Conservation (phyloP, 176 grass and related monocot species). For the maize (Zea mays) region DNA sequence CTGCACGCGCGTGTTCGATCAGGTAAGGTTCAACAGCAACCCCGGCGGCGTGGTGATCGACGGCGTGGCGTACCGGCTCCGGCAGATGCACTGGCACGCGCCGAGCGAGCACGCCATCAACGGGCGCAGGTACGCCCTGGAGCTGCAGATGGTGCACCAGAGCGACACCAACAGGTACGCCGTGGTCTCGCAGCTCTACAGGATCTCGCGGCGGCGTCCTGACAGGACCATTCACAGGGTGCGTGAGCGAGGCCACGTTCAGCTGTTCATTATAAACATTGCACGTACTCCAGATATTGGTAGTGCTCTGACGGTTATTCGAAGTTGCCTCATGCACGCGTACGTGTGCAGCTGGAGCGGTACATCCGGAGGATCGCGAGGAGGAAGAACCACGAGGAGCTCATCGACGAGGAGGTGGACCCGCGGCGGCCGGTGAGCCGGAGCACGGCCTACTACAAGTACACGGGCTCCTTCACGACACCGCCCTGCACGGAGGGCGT, state of each 20-base stretch:
- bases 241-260: not conserved
- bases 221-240: conserved; percentile 65
- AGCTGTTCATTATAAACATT: no score
- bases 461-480: conserved; percentile 71
- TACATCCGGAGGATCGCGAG: conserved; percentile 47
- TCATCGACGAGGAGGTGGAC: conserved; percentile 44
- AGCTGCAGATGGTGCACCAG: conserved; percentile 82
- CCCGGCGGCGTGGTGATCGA: conserved; percentile 57
- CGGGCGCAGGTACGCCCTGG: conserved; percentile 56
- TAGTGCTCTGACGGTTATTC: no score
- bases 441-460: conserved; percentile 63
- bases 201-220: not conserved
- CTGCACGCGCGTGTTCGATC: no score
- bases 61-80: conserved; percentile 51
- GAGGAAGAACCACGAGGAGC: conserved; percentile 41
- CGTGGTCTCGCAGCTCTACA: conserved; percentile 62
- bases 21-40: conserved; percentile 45
- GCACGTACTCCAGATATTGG: no score
- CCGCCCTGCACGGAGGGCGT: conserved; percentile 89
- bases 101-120: conserved; percentile 84
- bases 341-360: conserved; percentile 45
- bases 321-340: no score
- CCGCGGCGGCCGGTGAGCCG: conserved; percentile 38
- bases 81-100: conserved; percentile 82
- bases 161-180: conserved; percentile 37